phyloP scores from a whole-genome alignment of 2,329 filamentous ascomycete genomes.

The Scedosporium apiospermum region DNA sequence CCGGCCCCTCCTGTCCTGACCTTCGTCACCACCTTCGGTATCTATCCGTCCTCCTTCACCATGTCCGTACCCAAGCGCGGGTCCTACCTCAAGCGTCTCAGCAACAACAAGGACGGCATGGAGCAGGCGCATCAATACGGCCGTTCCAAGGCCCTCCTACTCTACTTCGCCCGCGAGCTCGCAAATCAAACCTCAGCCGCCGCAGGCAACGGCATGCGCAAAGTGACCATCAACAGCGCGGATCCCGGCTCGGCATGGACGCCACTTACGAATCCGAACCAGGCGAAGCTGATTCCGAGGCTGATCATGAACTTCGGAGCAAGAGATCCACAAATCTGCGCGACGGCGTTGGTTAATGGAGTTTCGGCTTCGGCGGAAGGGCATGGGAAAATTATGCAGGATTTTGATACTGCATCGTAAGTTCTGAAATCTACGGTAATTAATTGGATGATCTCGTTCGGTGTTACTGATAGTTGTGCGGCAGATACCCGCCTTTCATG shows the following conservation, averaged over 20 bases:
- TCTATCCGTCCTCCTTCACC: slow-evolving; percentile 27
- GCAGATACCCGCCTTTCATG: slow-evolving; percentile 27
- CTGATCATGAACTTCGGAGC: slow-evolving; percentile 28
- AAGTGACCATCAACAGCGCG: slow-evolving; percentile 26
- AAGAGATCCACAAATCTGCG: slow-evolving; percentile 23
- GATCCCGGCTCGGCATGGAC: slow-evolving; percentile 29
- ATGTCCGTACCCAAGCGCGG: slow-evolving; percentile 21
- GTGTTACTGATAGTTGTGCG: background rate
- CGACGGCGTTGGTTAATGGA: slow-evolving; percentile 27
- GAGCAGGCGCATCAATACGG: slow-evolving; percentile 27
- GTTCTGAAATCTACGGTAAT: slow-evolving; percentile 8
- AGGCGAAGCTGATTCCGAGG: slow-evolving; percentile 23
- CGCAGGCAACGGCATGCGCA: slow-evolving; percentile 13
- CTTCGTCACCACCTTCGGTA: slow-evolving; percentile 27
- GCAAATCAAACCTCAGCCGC: slow-evolving; percentile 17
- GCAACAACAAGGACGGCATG: slow-evolving; percentile 25
- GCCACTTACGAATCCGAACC: slow-evolving; percentile 24
- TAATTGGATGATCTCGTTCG: too few relatives aligned
- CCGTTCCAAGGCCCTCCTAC: slow-evolving; percentile 25
- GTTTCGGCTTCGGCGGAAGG: slow-evolving; percentile 19
- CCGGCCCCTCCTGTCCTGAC: slow-evolving; percentile 24
- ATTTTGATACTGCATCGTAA: slow-evolving; percentile 24
- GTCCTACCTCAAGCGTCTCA: slow-evolving; percentile 24
- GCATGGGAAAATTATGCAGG: slow-evolving; percentile 27
- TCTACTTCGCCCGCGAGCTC: slow-evolving; percentile 27